A percentile compares a stretch with the other conserved stretches of the same genome.
These are phyloP conservation scores for Melanopsichium pennsylvanicum DNA, from an alignment of 1,284 basidiomycete genomes.

Conservation along the genomic window DNA sequence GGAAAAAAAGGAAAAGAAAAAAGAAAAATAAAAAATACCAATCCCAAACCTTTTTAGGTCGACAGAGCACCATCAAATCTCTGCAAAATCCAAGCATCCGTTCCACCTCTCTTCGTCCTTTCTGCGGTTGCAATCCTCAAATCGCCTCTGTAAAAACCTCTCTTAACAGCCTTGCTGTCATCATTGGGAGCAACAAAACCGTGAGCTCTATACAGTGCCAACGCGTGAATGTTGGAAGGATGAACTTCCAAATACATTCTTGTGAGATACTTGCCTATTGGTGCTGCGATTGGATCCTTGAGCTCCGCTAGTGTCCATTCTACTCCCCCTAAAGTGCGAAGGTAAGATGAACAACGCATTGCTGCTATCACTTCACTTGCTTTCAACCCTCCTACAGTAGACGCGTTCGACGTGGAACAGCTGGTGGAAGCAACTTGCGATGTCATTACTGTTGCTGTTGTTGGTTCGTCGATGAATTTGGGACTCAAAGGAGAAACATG, in stretches of 20 bases:
- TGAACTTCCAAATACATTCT: conserved; percentile 51
- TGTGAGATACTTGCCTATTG: conserved; percentile 6
- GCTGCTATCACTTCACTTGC: too few species aligned
- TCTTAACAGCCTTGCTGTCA: conserved; percentile 18
- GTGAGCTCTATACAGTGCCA: conserved; percentile 38
- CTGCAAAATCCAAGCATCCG: conserved; percentile 52
- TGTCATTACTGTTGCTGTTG: background rate
- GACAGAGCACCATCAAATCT: conserved; percentile 22
- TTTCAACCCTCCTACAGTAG: too few species aligned
- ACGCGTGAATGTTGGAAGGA: conserved; percentile 44
- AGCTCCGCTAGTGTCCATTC: conserved; percentile 1
- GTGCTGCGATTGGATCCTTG: background rate
- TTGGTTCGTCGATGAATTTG: conserved; percentile 18
- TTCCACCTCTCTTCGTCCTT: conserved; percentile 46
- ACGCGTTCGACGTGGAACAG: too few species aligned
- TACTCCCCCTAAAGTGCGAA: too few species aligned
- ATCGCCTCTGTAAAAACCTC: conserved; percentile 53
- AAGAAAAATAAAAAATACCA: too few species aligned
- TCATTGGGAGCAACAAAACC: conserved; percentile 32
- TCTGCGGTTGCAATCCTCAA: conserved; percentile 39
- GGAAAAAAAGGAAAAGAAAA: too few species aligned
- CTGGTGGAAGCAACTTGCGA: background rate
- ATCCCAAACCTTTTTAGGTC: background rate
- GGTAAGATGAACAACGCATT: too few species aligned
- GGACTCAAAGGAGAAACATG: conserved; percentile 9